A percentile compares a stretch with the other conserved stretches of the same genome.
phyloP scores from a whole-genome alignment of 202 grass and related monocot genomes.

The Schoenoplectus tabernaemontani region DNA sequence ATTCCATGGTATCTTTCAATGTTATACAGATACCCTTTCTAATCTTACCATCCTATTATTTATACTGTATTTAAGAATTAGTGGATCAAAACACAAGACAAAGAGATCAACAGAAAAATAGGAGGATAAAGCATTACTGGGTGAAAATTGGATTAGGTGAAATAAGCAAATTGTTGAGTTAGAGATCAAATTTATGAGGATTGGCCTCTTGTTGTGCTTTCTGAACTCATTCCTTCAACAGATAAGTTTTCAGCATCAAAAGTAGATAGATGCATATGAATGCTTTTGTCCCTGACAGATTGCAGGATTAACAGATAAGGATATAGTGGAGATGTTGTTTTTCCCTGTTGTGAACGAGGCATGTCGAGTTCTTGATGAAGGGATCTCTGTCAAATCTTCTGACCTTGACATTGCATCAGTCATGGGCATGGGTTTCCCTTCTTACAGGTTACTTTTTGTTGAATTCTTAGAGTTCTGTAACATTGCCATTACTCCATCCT shows the following conservation, averaged over 20 bases:
- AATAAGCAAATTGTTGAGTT: neutral
- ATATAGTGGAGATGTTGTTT: slow-evolving; percentile 70
- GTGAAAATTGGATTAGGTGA: neutral
- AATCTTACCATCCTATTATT: neutral
- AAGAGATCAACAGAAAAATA: neutral
- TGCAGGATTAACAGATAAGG: slow-evolving; percentile 45
- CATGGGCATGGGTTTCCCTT: slow-evolving; percentile 82
- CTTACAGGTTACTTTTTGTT: slow-evolving; percentile 51
- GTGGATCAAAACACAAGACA: neutral
- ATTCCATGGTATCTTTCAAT: slow-evolving; percentile 33
- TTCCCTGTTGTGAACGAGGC: slow-evolving; percentile 87
- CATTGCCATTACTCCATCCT: neutral
- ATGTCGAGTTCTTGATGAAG: slow-evolving; percentile 73
- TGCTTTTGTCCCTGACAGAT: slow-evolving; percentile 29
- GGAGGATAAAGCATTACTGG: neutral
- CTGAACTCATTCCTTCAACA: neutral
- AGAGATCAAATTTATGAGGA: neutral
- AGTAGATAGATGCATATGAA: neutral
- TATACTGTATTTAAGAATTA: slow-evolving; percentile 5
- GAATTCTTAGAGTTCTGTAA: neutral
- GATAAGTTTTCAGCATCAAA: neutral
- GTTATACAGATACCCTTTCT: neutral
- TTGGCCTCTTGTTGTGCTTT: neutral
- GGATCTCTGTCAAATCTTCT: slow-evolving; percentile 66
- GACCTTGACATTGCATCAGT: slow-evolving; percentile 83